Percentiles rank a stretch among this genome's conserved stretches.
These are phyloP conservation scores for Mortierella antarctica DNA, from an alignment of 192 early-diverging fungal genomes.

Conservation along the genomic window DNA sequence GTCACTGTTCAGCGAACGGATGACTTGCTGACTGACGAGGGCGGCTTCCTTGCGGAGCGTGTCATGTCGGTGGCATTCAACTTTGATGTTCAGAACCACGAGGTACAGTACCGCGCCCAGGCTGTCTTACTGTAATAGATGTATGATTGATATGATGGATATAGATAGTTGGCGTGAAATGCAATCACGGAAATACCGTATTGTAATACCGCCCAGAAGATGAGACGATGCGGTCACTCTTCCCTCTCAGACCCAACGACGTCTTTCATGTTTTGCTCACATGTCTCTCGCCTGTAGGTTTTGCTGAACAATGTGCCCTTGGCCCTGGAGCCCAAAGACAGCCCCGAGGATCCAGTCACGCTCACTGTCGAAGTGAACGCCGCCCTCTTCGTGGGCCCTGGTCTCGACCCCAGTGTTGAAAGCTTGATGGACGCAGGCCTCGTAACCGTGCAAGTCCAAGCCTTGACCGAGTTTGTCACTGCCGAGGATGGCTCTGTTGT, in stretches of 20 bases:
- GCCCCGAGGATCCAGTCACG: constrained; percentile 35
- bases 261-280: constrained; percentile 6
- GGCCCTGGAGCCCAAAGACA: constrained; percentile 52
- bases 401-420: constrained; percentile 50
- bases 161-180: background rate
- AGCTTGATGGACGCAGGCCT: constrained; percentile 61
- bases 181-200: background rate
- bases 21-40: constrained; percentile 67
- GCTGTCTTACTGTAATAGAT: background rate
- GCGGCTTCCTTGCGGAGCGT: constrained; percentile 65
- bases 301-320: constrained; percentile 63
- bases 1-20: constrained; percentile 68
- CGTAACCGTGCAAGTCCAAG: constrained; percentile 65
- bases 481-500: constrained; percentile 54
- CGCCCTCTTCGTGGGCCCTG: constrained; percentile 51
- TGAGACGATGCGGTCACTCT: background rate
- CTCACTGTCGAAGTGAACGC: constrained; percentile 33
- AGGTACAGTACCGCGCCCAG: constrained; percentile 36
- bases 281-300: constrained; percentile 44
- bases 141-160: background rate
- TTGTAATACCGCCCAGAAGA: background rate
- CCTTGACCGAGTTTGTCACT: constrained; percentile 54
- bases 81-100: constrained; percentile 65
- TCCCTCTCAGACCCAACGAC: background rate
- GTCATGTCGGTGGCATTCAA: constrained; percentile 66